Base-by-base conservation (phyloP, 2,329 filamentous ascomycete species). In the Xylaria sp. region DNA sequence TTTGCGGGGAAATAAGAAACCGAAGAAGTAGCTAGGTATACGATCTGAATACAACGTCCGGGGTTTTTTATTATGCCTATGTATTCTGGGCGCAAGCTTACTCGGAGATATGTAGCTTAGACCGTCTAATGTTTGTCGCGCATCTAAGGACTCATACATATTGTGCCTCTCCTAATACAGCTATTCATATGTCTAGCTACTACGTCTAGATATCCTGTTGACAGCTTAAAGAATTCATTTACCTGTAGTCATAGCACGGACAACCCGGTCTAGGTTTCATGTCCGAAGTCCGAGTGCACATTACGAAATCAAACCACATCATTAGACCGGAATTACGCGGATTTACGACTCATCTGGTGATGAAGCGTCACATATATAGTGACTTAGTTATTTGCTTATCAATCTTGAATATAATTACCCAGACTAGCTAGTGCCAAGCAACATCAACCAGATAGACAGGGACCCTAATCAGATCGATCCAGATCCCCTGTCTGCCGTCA, bases 311-410 rank as follows among this genome's bases (percentile, higher is more conserved):
- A 23, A 4, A 41, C n/a, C n/a, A 45, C 41, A 45, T 45, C 41
- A 25, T 8, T 20, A 13, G 23, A 23, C 43, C 25, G 48, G 53
- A 55, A 55, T 63, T 32, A 13, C 59, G 60, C 59, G 64, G 65
- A 20, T 32, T 60, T 55, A 28, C 65, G 53, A n/a, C 30, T 12
- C 7, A 10, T 34, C 13, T 39, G 7, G 4, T 13, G 7, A 25
- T 43, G 13, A 23, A 48, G 8, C 41, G 1, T 18, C 30, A 18
- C 18, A 32, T 13, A 23, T 32, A 15, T 3, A 50, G 8, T 3
- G 15, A 23, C 4, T 28, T 32, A 3, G 32, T 1, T 5, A 2
- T n/a, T 7, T 59, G 60, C 59, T 67, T 63, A 60, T 60, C 20
- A 63, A 63, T 52, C 48, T 30, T 10, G 6, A 13, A n/a, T 32